Conservation (phyloP, 495 filamentous ascomycete genomes). For the Trichocladium antarcticum region DNA sequence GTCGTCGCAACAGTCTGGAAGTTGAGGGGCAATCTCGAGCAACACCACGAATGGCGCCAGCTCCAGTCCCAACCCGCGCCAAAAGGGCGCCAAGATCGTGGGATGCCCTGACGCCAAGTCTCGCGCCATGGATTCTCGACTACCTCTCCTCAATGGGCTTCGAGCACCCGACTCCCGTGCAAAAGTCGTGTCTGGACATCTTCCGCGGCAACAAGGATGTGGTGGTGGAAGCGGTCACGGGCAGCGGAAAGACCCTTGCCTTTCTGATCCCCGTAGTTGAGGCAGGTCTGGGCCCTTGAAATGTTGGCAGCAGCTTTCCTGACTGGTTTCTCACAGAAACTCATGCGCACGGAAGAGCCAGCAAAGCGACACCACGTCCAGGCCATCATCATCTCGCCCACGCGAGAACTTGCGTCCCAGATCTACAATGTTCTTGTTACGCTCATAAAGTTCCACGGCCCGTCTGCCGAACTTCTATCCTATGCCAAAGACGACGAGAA, state of each 20-base stretch:
- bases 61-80: constrained; percentile 17
- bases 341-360: constrained; percentile 59
- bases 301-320: not conserved
- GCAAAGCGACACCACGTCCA: constrained; percentile 81
- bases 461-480: constrained; percentile 54
- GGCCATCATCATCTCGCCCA: constrained; percentile 84
- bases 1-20: not conserved
- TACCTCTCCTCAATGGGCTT: constrained; percentile 80
- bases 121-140: constrained; percentile 87
- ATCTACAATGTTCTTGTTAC: constrained; percentile 73
- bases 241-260: constrained; percentile 86
- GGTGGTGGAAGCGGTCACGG: constrained; percentile 93
- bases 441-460: constrained; percentile 68
- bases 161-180: constrained; percentile 80
- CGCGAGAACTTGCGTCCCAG: constrained; percentile 82
- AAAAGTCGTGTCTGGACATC: constrained; percentile 84
- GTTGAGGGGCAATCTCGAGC: not conserved
- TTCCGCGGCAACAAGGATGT: constrained; percentile 94
- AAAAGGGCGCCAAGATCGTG: constrained; percentile 53
- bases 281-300: too few relatives aligned
- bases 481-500: constrained; percentile 40
- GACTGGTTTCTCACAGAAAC: constrained; percentile 30
- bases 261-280: constrained; percentile 86
- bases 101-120: constrained; percentile 52
- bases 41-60: constrained; percentile 27